These are phyloP conservation scores for Inonotus obliquus DNA, from an alignment of 1,284 basidiomycete genomes.

Conservation along the genomic window DNA sequence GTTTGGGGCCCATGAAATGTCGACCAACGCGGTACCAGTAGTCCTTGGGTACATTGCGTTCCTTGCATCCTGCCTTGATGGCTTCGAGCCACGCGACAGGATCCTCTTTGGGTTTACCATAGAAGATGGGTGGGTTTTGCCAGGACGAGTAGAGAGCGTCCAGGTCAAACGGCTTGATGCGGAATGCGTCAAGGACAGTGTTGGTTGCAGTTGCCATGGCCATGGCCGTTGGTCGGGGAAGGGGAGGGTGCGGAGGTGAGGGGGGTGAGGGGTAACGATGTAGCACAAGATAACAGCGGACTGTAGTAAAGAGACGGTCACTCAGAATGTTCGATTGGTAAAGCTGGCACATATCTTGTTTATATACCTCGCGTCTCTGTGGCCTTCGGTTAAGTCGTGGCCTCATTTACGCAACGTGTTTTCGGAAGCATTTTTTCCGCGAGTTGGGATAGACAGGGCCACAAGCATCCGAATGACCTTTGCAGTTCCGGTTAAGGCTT, in stretches of 20 bases:
- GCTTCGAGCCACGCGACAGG: conserved; percentile 58
- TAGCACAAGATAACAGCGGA: not conserved
- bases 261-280: not conserved
- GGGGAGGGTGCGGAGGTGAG: not conserved
- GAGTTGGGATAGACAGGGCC: not conserved
- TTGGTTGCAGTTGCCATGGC: not conserved
- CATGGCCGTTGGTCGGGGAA: not conserved
- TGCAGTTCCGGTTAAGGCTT: not conserved
- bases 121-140: conserved; percentile 58
- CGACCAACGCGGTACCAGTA: conserved; percentile 76
- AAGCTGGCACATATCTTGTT: not conserved
- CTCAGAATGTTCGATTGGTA: not conserved
- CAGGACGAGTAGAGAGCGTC: conserved; percentile 58
- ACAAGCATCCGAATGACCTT: not conserved
- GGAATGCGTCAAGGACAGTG: conserved; percentile 65
- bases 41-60: conserved; percentile 65
- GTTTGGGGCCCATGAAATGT: conserved; percentile 62
- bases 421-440: not conserved
- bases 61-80: conserved; percentile 62
- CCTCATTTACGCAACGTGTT: conserved; percentile 6
- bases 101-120: conserved; percentile 64
- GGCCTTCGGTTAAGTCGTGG: not conserved
- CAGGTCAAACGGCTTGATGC: conserved; percentile 68
- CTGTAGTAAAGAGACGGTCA: not conserved
- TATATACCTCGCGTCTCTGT: not conserved